Conservation (phyloP, 208 protist genomes). For the Trypanosoma cruzi region DNA sequence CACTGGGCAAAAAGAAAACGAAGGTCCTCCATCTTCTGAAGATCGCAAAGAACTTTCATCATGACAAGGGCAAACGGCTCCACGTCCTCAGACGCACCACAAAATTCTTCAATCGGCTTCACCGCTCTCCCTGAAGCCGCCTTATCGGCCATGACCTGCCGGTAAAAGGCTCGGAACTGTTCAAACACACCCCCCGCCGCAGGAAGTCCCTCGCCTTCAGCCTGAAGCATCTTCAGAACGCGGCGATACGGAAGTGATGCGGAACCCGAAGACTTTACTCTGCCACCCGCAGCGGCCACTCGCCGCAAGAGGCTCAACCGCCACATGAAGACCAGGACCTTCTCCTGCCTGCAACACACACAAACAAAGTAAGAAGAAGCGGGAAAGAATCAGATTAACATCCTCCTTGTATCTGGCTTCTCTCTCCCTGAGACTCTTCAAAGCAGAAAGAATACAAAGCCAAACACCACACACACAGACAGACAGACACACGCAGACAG, state of each 20-base stretch:
- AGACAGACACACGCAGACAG: neutral
- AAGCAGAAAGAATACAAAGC: too few relatives aligned
- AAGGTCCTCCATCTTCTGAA: slow-evolving; percentile 83
- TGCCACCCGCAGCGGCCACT: slow-evolving; percentile 5
- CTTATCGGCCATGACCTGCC: neutral
- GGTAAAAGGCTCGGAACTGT: slow-evolving; percentile 78
- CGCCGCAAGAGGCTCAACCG: slow-evolving; percentile 17
- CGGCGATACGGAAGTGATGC: slow-evolving; percentile 47
- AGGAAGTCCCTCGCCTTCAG: slow-evolving; percentile 61
- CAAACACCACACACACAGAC: neutral
- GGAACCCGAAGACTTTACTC: neutral
- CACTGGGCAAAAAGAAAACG: slow-evolving; percentile 91
- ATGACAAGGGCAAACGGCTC: slow-evolving; percentile 77
- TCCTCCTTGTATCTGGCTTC: neutral
- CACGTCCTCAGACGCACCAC: slow-evolving; percentile 52
- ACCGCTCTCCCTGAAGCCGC: neutral
- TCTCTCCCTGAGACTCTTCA: neutral
- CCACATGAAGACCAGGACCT: slow-evolving; percentile 17
- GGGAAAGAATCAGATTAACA: too few relatives aligned
- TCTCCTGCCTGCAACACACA: neutral
- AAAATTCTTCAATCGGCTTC: slow-evolving; percentile 77
- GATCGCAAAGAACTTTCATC: slow-evolving; percentile 88
- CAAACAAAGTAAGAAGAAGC: too few relatives aligned
- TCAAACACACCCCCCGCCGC: slow-evolving; percentile 67
- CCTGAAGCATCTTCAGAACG: slow-evolving; percentile 55